Evolutionary conservation across 805 yeast genomes (phyloP).

Genomic region (Suhomyces xylopsoci): DNA sequence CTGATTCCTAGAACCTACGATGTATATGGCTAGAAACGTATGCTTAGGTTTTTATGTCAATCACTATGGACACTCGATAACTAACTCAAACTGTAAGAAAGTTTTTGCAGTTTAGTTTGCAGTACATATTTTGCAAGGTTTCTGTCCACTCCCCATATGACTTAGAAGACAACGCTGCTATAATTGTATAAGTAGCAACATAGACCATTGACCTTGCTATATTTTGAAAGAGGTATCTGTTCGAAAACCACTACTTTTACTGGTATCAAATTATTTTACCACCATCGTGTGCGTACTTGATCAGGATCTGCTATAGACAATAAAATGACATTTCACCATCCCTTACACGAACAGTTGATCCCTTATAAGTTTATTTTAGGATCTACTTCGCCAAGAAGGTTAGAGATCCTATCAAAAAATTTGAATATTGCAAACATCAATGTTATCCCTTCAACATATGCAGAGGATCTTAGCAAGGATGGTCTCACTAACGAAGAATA

Average conservation of each 20-base stretch:
- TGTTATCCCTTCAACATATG: constrained; percentile 64
- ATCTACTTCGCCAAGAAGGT: constrained; percentile 79
- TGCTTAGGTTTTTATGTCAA: not conserved
- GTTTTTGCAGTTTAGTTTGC: not conserved
- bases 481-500: constrained; percentile 48
- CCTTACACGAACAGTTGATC: constrained; percentile 20
- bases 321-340: constrained; percentile 4
- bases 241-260: not conserved
- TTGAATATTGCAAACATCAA: constrained; percentile 47
- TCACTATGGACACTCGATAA: constrained; percentile 2
- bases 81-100: constrained; percentile 3
- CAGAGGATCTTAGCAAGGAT: constrained; percentile 67
- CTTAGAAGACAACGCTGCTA: not conserved
- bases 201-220: not conserved
- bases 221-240: not conserved
- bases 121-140: not conserved
- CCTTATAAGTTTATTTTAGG: constrained; percentile 57
- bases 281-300: not conserved
- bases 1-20: not conserved
- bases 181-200: not conserved
- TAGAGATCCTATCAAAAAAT: constrained; percentile 59
- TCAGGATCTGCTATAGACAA: not conserved
- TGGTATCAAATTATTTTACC: not conserved
- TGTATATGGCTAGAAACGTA: not conserved
- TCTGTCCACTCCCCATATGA: not conserved